These are phyloP conservation scores for Stephania cephalantha DNA, from an alignment of 164 flowering plant species.

Conservation along the genomic window DNA sequence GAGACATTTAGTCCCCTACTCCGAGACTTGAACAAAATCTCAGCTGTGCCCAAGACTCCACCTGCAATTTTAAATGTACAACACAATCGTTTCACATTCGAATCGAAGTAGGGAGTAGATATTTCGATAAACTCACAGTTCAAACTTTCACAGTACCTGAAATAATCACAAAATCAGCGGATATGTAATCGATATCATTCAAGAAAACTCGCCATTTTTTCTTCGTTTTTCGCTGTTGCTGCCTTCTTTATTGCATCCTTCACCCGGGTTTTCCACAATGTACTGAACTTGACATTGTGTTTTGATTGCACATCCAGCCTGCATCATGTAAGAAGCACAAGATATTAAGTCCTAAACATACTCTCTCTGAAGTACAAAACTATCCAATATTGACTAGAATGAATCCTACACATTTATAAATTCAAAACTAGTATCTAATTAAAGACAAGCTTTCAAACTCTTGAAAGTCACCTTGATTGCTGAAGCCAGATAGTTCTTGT, in stretches of 20 bases:
- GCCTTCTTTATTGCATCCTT: constrained; percentile 4
- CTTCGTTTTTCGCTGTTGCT: constrained; percentile 12
- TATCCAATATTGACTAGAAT: too few relatives aligned
- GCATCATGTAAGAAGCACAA: constrained; percentile 6
- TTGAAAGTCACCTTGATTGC: constrained; percentile 35
- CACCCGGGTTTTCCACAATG: constrained; percentile 28
- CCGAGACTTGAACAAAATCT: constrained; percentile 44
- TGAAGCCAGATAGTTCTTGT: constrained; percentile 44
- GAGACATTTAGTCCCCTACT: constrained; percentile 48
- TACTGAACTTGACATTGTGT: constrained; percentile 45
- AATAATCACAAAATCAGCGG: constrained; percentile 46
- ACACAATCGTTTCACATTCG: too few relatives aligned
- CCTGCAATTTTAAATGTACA: constrained; percentile 18
- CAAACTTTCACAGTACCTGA: constrained; percentile 31
- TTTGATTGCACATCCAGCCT: constrained; percentile 54
- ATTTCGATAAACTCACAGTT: background rate
- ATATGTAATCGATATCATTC: constrained; percentile 37
- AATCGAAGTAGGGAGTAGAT: background rate
- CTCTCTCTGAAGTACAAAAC: too few relatives aligned
- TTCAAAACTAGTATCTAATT: background rate
- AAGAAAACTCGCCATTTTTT: constrained; percentile 49
- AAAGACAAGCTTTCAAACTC: background rate
- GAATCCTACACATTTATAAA: background rate
- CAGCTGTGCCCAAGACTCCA: constrained; percentile 52
- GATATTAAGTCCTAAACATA: too few relatives aligned